Evolutionary conservation across 371 early-diverging fungal species (phyloP), one percentile per base, ranked within the genome.

Genomic region (Coemansia sp.): DNA sequence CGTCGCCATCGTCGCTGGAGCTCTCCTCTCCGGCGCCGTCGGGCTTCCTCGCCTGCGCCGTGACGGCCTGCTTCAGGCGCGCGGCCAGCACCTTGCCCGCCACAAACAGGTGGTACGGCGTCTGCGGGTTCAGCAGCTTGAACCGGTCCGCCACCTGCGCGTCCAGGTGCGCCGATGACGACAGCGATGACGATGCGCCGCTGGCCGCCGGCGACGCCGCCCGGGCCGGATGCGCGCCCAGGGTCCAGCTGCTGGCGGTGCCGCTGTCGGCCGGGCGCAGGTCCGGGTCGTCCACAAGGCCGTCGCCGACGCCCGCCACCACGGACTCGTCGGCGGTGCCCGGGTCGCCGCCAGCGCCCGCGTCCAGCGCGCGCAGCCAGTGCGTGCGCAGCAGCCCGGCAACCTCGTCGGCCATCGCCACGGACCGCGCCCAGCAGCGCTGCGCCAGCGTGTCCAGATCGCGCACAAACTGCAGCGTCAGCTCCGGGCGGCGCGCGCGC

Each of bases 1-100:
- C 44, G 5, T 18, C 39, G 31, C 7, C 40, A 1, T 29, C 43
- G 1, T 5, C 5, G 4, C 33, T 14, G 1, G 50, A 10, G 46
- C 32, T 48, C 16, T 36, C 32, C 34, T 43, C 39, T 32, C 5
- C 43, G 39, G 37, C 12, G 16, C 37, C 54, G 24, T 24, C 24
- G 24, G 24, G 33, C 6, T 33, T 4, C 32, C 58, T 50, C 7
- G 64, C 54, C 37, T 46, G 51, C 3, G 67, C 55, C n/a, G 70
- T 74, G 11, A 71, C 70, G 0, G 65, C 62, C 43, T 69, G 70
- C 37, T 75, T 75, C 12, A 75, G 62, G 1, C 72, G 47, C 0
- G 75, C 72, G 1, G 75, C 72, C 48, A 70, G 75, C 36, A 75
- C 75, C 12, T 75, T 75, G 7, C 72, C 75, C 1, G 75, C 75